Conservation (phyloP, 1,284 basidiomycete species). For the Takashimella tepidaria region DNA sequence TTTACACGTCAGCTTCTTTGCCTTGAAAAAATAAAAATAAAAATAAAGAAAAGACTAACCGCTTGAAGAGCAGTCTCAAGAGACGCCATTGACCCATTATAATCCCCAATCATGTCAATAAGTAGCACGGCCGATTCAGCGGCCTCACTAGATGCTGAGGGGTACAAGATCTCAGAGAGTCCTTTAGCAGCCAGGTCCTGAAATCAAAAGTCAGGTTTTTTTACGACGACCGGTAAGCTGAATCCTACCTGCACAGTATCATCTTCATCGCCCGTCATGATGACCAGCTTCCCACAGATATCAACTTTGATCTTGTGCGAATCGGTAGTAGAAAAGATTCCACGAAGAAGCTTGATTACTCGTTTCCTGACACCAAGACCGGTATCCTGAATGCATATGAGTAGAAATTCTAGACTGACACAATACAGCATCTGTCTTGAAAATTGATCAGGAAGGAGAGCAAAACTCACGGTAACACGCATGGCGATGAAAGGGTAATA, state of each 20-base stretch:
- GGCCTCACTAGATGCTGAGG: slow-evolving; percentile 8
- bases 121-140: slow-evolving; percentile 63
- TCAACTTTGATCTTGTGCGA: slow-evolving; percentile 62
- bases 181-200: slow-evolving; percentile 80
- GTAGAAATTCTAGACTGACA: no score
- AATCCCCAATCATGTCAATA: slow-evolving; percentile 74
- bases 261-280: slow-evolving; percentile 83
- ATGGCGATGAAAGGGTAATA: slow-evolving; percentile 82
- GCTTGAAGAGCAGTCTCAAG: slow-evolving; percentile 78
- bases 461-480: slow-evolving; percentile 73
- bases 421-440: no score
- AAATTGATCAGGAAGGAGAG: no score
- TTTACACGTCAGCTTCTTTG: no score
- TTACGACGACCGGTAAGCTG: no score
- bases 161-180: slow-evolving; percentile 84
- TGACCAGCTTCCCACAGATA: slow-evolving; percentile 73
- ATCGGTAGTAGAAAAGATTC: slow-evolving; percentile 65
- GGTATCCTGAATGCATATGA: slow-evolving; percentile 85
- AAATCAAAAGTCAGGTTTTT: no score
- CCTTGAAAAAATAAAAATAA: no score
- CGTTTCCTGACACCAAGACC: slow-evolving; percentile 89
- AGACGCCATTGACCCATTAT: slow-evolving; percentile 73
- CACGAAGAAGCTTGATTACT: slow-evolving; percentile 85
- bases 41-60: slow-evolving; percentile 26
- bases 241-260: slow-evolving; percentile 66